These are phyloP conservation scores for Massarina eburnea DNA, from an alignment of 2,329 filamentous ascomycete genomes.

Conservation along the genomic window DNA sequence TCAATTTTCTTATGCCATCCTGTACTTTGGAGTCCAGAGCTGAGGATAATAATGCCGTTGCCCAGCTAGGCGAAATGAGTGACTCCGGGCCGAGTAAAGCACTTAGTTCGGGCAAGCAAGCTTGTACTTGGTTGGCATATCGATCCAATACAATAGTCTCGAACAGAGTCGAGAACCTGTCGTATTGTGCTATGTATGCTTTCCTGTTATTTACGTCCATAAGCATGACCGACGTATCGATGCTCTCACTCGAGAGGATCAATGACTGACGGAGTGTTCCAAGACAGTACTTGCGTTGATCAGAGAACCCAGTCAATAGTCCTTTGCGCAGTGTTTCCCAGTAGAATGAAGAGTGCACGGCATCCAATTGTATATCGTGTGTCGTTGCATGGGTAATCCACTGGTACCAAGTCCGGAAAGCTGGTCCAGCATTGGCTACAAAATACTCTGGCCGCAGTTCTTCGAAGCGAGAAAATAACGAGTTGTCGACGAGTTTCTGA, in stretches of 20 bases:
- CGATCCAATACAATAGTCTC: conserved; percentile 53
- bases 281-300: conserved; percentile 51
- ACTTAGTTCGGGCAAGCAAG: conserved; percentile 48
- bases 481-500: conserved; percentile 17
- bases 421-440: conserved; percentile 18
- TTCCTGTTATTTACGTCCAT: conserved; percentile 17
- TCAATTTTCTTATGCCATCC: conserved; percentile 49
- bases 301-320: conserved; percentile 46
- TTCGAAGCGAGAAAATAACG: conserved; percentile 25
- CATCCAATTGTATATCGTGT: conserved; percentile 19
- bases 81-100: conserved; percentile 39
- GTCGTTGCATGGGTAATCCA: conserved; percentile 30
- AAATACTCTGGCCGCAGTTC: conserved; percentile 22
- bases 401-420: conserved; percentile 41
- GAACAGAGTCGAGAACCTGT: conserved; percentile 48
- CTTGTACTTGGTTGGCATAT: conserved; percentile 53
- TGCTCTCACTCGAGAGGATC: conserved; percentile 25
- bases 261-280: conserved; percentile 48
- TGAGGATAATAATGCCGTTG: conserved; percentile 46
- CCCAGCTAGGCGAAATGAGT: conserved; percentile 43
- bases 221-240: conserved; percentile 27
- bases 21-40: conserved; percentile 46
- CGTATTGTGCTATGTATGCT: conserved; percentile 39
- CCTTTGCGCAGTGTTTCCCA: conserved; percentile 45
- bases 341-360: conserved; percentile 37